Percentiles rank a stretch among this genome's conserved stretches.
These are phyloP conservation scores for Penstemon barbatus DNA, from an alignment of 257 asterid species.

Conservation along the genomic window DNA sequence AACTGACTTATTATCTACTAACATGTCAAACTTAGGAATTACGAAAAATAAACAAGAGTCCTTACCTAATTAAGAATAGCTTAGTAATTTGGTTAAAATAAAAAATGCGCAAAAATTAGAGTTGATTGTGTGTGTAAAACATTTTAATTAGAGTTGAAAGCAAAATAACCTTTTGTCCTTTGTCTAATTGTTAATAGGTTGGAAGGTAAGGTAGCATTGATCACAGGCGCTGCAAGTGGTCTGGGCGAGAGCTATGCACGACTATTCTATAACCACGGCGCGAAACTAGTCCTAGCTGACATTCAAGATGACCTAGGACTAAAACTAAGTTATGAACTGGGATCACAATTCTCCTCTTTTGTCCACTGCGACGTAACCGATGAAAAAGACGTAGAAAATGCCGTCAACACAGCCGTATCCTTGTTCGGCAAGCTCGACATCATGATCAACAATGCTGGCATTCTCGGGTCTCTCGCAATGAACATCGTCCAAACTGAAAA, in stretches of 20 bases:
- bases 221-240: no score
- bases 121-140: no score
- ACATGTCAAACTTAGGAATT: no score
- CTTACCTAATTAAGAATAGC: no score
- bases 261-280: conserved; percentile 36
- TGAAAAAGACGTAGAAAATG: conserved; percentile 27
- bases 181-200: no score
- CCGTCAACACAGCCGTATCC: conserved; percentile 9
- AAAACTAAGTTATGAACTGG: conserved; percentile 12
- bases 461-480: not conserved
- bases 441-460: conserved; percentile 40
- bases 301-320: conserved; percentile 26
- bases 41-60: no score
- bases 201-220: no score
- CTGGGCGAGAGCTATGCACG: conserved; percentile 1
- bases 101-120: no score
- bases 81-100: no score
- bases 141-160: no score
- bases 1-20: no score
- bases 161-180: no score
- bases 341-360: conserved; percentile 20
- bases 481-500: conserved; percentile 5
- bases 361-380: conserved; percentile 33
- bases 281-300: conserved; percentile 39
- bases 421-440: conserved; percentile 32